Base-by-base conservation (phyloP, 805 yeast species). In the Ogataea henricii region DNA sequence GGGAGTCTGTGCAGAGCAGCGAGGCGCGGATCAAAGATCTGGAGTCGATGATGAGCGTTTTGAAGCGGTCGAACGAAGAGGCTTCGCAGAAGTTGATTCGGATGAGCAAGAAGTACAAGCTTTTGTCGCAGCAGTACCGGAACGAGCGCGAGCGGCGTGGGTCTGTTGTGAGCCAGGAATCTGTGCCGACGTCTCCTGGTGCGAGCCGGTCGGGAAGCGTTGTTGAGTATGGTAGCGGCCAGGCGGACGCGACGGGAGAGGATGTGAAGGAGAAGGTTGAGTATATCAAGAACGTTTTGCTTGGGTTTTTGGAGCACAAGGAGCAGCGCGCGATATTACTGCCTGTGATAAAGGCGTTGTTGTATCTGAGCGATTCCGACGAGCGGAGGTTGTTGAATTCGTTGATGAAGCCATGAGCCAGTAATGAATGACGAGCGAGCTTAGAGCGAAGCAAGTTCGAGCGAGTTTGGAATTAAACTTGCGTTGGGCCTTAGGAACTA, bases 291-390 rank as follows among this genome's bases (percentile, higher is more conserved):
- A 94, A 94, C 62, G 97, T 92, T 2, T 66, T 92, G n/a, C 70
- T 92, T 2, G 97, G 97, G 2, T 94, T 87, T 63, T 67, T 94
- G 46, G 97, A 91, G 60, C 96, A 88, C 62, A 87, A 79, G 60
- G 99, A 92, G n/a, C 97, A 91, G 66, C 76, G 98, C 49, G 81
- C 76, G 23, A 89, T 84, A 64, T 74, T 92, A 36, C 70, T 94
- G 26, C 97, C 98, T 0, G 98, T 94, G 6, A 72, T 92, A 20
- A 79, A 91, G 41, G 82, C 88, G 54, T 66, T 92, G 43, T 75
- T 92, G 50, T 81, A 82, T 46, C 69, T 92, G 61, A 80, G 76
- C 42, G 80, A 78, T 44, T 78, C 74, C 6, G 99, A 92, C 54
- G 94, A 87, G 63, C 78, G 77, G 55, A 78, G 89, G 58, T 71